Evolutionary conservation across 805 yeast genomes (phyloP), one percentile per base, ranked within the genome.

Genomic region (Suhomyces vadensis): DNA sequence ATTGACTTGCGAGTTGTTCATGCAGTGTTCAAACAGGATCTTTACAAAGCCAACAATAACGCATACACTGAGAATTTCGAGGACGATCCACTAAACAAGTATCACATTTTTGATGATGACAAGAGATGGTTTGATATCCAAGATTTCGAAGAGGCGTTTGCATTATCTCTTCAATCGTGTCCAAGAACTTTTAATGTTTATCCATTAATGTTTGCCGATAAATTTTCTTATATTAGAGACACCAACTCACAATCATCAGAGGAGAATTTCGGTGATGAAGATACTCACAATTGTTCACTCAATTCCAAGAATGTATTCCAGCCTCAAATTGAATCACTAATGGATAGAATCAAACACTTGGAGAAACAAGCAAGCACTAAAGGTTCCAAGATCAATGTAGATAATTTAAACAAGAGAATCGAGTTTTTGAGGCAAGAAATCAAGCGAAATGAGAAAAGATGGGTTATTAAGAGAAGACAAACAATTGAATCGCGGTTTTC

Each of bases 161-260:
- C 68, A 6, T 68, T 78, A 0, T 55, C 73, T 3, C 47, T 75
- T 6, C 56, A 59, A 7, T 58, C 62, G 1, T 60, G 61, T 39
- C 54, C 63, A 3, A 69, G 83, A 46, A 35, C 54, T 9, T 70
- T 88, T 37, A 67, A 64, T 10, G 76, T 84, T 2, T 56, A 67
- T 35, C 92, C 95, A 2, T 63, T 90, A 49, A 54, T 87, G 53
- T 81, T 68, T 60, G 73, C 95, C 0, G 87, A 92, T 4, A 68
- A 79, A 35, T 83, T 90, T 57, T 71, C 83, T 2, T 91, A 87
- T 59, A 67, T 77, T 48, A 73, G 92, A 39, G 81, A 84, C 49
- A 81, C 88, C 2, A 17, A 29, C 19, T 49, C 47, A 6, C 38
- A 37, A 3, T 33, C 41, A 10, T 37, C 37, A 2, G 45, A 44